phyloP scores from a whole-genome alignment of 345 rosid genomes.

The Arabis alpina region DNA sequence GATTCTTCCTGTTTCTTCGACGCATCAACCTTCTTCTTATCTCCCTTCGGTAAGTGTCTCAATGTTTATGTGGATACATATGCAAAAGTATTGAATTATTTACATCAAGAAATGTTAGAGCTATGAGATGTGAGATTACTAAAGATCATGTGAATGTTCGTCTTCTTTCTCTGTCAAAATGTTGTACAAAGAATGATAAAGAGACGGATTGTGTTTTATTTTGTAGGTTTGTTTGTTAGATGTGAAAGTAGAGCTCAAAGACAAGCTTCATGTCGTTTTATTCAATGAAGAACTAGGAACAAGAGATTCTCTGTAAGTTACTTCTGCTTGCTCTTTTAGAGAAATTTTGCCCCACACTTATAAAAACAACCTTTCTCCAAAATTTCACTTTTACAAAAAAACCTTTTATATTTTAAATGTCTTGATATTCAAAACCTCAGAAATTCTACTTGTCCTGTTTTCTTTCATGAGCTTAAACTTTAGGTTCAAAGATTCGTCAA shows the following conservation, averaged over 20 bases:
- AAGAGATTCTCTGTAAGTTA: constrained; percentile 84
- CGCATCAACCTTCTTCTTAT: constrained; percentile 46
- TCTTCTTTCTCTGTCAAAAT: neutral
- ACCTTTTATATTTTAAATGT: neutral
- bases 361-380: neutral
- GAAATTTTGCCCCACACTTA: neutral
- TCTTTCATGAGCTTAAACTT: constrained; percentile 9
- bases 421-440: constrained; percentile 7
- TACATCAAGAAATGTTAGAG: neutral
- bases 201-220: constrained; percentile 19
- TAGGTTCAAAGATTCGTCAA: constrained; percentile 6
- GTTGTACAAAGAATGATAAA: constrained; percentile 6
- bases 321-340: neutral
- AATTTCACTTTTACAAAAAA: neutral
- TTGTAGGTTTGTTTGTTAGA: constrained; percentile 59
- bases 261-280: constrained; percentile 66
- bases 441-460: neutral
- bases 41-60: constrained; percentile 54
- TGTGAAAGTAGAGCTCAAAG: constrained; percentile 61
- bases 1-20: constrained; percentile 53
- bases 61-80: constrained; percentile 19
- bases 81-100: constrained; percentile 24
- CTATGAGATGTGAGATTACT: constrained; percentile 12
- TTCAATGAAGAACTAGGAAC: constrained; percentile 78
- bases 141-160: neutral